Evolutionary conservation across 495 filamentous ascomycete genomes (phyloP), one percentile per base, ranked within the genome.

Genomic region (Terfezia boudieri): DNA sequence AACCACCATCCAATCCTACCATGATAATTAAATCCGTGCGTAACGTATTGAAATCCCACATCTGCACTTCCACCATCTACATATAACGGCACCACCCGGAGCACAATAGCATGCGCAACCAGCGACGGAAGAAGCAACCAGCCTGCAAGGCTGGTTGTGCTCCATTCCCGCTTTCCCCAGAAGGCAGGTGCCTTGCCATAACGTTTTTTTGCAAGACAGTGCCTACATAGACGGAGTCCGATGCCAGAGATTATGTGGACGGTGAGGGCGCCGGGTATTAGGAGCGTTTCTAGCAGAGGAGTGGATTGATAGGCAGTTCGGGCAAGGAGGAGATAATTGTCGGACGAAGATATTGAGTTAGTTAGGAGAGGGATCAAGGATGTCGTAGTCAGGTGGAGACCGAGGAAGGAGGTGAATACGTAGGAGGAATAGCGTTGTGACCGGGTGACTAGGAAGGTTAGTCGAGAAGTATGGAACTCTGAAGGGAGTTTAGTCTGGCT

Each of bases 341-440:
- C 73, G 74, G 51, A 69, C 69, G 37, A 72, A 69, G 54, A 74
- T 14, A 46, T 4, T 1, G 26, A 32, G 26, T 32, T 32, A 7
- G 26, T 32, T 32, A 32, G 7, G 22, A 88, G 76, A 0, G 84
- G 84, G 36, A 86, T 76, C 43, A 87, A 63, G 2, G 83, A 81
- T n/a, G 80, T 84, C 49, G 83, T 94, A 50, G 81, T 74, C 51
- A 90, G 70, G 68, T 95, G 88, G 53, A 89, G 68, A 52, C 76
- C 69, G 50, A 79, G 71, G 74, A 89, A 95, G 58, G 82, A 64
- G 46, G 79, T 80, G 65, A 93, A 86, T 41, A 82, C 79, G 67
- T 94, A 94, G 61, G 82, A 82, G 12, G 84, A 88, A 72, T 90
- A 94, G 66, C 74, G 79, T 64, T 94, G 88, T 35, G 88, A 70